Percentiles rank a stretch among this genome's conserved stretches.
Conservation (phyloP, 306 rosid genomes). For the Pyrus pyrifolia region DNA sequence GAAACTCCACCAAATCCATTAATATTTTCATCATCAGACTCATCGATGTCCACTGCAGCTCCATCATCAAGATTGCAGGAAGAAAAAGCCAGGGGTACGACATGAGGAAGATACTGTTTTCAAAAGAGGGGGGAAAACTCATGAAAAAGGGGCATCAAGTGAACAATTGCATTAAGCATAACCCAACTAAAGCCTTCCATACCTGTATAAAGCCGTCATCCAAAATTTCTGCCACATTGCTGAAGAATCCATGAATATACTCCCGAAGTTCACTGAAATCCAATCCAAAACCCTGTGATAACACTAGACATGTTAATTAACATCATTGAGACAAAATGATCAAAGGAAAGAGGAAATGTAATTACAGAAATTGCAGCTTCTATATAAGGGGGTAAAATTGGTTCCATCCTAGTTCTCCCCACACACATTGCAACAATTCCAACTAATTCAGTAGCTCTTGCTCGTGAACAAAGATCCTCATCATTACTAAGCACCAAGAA, state of each 20-base stretch:
- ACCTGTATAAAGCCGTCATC: conserved; percentile 81
- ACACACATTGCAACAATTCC: conserved; percentile 98
- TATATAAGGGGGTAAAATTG: conserved; percentile 77
- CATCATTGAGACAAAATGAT: background rate
- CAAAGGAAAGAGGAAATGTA: conserved; percentile 20
- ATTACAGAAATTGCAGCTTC: conserved; percentile 94
- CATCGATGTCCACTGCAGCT: conserved; percentile 87
- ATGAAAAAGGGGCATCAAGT: conserved; percentile 21
- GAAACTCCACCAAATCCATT: conserved; percentile 98
- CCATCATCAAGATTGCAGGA: conserved; percentile 99
- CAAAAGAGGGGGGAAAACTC: conserved; percentile 14
- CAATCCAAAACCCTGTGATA: conserved; percentile 77
- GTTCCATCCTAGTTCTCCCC: conserved; percentile 85
- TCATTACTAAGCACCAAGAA: conserved; percentile 90
- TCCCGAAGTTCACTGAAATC: conserved; percentile 95
- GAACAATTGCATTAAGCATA: conserved; percentile 16
- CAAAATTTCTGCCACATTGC: conserved; percentile 92
- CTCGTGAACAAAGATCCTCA: conserved; percentile 89
- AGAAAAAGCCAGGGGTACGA: conserved; percentile 82
- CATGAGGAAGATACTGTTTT: conserved; percentile 95
- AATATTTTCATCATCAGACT: conserved; percentile 67
- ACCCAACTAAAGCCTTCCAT: conserved; percentile 18
- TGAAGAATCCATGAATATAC: conserved; percentile 96
- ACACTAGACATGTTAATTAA: conserved; percentile 18
- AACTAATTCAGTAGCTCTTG: conserved; percentile 96